phyloP scores from a whole-genome alignment of 495 filamentous ascomycete genomes.

The Extremus antarcticus region DNA sequence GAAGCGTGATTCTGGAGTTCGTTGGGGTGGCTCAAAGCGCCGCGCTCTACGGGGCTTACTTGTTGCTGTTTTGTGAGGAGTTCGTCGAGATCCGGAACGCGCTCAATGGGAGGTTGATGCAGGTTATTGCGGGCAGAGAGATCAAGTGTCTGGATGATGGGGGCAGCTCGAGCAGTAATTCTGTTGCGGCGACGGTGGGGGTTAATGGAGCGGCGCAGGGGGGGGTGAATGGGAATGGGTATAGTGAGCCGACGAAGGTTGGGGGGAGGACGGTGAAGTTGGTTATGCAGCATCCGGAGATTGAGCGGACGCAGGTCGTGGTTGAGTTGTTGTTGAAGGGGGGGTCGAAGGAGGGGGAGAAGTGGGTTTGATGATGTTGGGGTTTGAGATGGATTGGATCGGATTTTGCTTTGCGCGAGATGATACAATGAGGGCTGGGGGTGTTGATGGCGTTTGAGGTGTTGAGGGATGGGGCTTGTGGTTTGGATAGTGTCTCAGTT shows the following conservation, averaged over 20 bases:
- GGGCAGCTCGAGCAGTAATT: slow-evolving; percentile 33
- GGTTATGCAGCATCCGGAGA: slow-evolving; percentile 86
- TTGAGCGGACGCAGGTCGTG: slow-evolving; percentile 69
- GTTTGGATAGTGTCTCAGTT: too few species aligned
- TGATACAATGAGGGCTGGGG: too few species aligned
- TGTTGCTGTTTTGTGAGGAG: slow-evolving; percentile 58
- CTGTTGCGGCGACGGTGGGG: not conserved
- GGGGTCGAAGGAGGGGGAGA: slow-evolving; percentile 18
- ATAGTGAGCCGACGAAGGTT: slow-evolving; percentile 25
- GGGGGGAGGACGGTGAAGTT: slow-evolving; percentile 66
- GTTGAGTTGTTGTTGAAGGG: slow-evolving; percentile 90
- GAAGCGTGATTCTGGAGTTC: slow-evolving; percentile 93
- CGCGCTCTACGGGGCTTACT: slow-evolving; percentile 52
- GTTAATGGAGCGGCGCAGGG: slow-evolving; percentile 27
- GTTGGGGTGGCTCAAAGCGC: slow-evolving; percentile 81
- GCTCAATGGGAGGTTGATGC: slow-evolving; percentile 82
- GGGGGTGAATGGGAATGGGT: slow-evolving; percentile 20
- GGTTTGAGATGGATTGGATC: too few species aligned
- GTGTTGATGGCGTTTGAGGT: too few species aligned
- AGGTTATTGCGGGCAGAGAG: slow-evolving; percentile 86
- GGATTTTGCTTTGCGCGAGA: too few species aligned
- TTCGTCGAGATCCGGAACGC: slow-evolving; percentile 96
- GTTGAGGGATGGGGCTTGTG: too few species aligned
- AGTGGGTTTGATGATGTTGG: too few species aligned
- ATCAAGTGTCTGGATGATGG: slow-evolving; percentile 85